phyloP scores from a whole-genome alignment of 192 early-diverging fungal species.

The Coemansia sp. region DNA sequence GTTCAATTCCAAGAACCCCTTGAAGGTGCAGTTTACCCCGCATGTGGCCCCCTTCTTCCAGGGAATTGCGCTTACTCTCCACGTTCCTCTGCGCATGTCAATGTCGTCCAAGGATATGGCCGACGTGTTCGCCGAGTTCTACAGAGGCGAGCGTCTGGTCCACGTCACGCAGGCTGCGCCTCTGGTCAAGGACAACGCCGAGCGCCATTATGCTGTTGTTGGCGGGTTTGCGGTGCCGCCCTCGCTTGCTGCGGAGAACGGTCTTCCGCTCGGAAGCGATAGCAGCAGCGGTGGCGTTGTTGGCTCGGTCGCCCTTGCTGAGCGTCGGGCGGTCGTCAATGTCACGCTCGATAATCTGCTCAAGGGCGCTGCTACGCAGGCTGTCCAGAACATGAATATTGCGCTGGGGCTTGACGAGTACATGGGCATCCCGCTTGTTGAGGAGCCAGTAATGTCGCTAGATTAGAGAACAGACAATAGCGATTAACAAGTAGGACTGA shows the following conservation, averaged over 20 bases:
- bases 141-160: slow-evolving; percentile 79
- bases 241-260: neutral
- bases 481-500: neutral
- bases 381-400: slow-evolving; percentile 96
- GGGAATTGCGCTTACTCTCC: slow-evolving; percentile 89
- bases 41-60: slow-evolving; percentile 94
- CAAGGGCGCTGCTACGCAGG: slow-evolving; percentile 99
- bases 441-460: slow-evolving; percentile 31
- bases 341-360: slow-evolving; percentile 96
- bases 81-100: slow-evolving; percentile 77
- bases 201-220: slow-evolving; percentile 83
- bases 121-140: slow-evolving; percentile 70
- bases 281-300: slow-evolving; percentile 1
- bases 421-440: slow-evolving; percentile 74
- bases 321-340: slow-evolving; percentile 82
- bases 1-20: slow-evolving; percentile 24
- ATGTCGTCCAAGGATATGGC: slow-evolving; percentile 73
- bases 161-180: slow-evolving; percentile 77
- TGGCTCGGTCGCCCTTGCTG: slow-evolving; percentile 41
- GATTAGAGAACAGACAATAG: neutral
- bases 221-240: slow-evolving; percentile 92
- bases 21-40: slow-evolving; percentile 77
- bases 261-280: no score
- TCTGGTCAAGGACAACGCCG: slow-evolving; percentile 86
- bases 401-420: slow-evolving; percentile 88